These are phyloP conservation scores for Alternaria consortialis DNA, from an alignment of 2,329 filamentous ascomycete species.

Conservation along the genomic window DNA sequence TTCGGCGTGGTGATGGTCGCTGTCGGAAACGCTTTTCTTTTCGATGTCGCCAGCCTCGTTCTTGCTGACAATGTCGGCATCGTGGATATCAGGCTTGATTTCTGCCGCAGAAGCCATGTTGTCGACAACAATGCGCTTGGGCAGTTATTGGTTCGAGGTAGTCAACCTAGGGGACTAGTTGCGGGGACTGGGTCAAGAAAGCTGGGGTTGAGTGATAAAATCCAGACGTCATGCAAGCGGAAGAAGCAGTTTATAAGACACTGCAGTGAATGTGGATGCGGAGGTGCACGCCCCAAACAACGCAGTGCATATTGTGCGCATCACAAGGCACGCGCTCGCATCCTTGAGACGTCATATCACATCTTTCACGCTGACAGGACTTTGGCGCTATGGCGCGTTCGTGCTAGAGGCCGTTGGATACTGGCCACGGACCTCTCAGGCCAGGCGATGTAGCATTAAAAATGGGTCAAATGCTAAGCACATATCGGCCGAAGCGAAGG, in stretches of 20 bases:
- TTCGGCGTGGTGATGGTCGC: slow-evolving; percentile 29
- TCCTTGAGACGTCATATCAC: slow-evolving; percentile 25
- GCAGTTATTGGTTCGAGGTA: neutral
- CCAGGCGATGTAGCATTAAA: slow-evolving; percentile 19
- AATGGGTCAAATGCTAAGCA: slow-evolving; percentile 21
- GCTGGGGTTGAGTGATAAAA: slow-evolving; percentile 4
- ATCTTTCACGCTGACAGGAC: slow-evolving; percentile 13
- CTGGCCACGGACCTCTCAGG: slow-evolving; percentile 15
- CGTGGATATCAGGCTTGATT: slow-evolving; percentile 26
- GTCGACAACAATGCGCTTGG: slow-evolving; percentile 4
- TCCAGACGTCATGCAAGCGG: slow-evolving; percentile 9
- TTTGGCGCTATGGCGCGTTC: slow-evolving; percentile 20
- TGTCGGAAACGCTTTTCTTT: slow-evolving; percentile 36
- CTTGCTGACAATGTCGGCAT: slow-evolving; percentile 23
- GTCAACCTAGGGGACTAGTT: neutral
- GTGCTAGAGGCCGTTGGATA: slow-evolving; percentile 13
- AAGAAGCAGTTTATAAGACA: slow-evolving; percentile 9
- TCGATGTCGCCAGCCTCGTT: slow-evolving; percentile 29
- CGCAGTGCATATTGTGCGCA: slow-evolving; percentile 13
- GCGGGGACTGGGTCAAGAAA: slow-evolving; percentile 4
- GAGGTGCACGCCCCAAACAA: neutral
- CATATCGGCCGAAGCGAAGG: slow-evolving; percentile 12
- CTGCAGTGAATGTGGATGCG: slow-evolving; percentile 5
- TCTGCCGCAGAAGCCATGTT: slow-evolving; percentile 30
- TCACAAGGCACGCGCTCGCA: slow-evolving; percentile 14